Evolutionary conservation across 1,284 basidiomycete genomes (phyloP).

Genomic region (Hemileia vastatrix): DNA sequence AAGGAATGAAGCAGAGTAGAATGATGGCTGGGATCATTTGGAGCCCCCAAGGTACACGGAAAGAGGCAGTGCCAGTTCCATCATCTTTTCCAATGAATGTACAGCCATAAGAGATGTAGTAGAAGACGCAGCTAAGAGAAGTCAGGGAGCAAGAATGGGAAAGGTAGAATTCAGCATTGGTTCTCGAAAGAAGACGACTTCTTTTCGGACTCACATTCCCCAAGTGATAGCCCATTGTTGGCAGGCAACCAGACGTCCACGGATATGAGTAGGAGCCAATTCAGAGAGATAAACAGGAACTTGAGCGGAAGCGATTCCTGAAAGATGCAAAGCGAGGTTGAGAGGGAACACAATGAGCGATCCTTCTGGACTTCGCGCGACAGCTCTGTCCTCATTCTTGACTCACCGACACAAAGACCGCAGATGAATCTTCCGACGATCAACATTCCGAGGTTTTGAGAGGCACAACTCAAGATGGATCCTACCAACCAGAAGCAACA

Average conservation of each 20-base stretch:
- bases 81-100: too few relatives aligned
- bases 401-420: slow-evolving; percentile 25
- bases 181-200: too few relatives aligned
- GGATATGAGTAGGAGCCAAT: slow-evolving; percentile 24
- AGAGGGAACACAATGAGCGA: too few relatives aligned
- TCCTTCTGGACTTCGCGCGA: too few relatives aligned
- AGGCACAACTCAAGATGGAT: slow-evolving; percentile 28
- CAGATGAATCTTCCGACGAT: slow-evolving; percentile 30
- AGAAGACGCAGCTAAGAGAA: too few relatives aligned
- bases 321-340: neutral
- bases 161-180: neutral
- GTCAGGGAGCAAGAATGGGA: too few relatives aligned
- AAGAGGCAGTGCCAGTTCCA: too few relatives aligned
- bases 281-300: slow-evolving; percentile 30
- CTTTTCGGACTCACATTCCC: neutral
- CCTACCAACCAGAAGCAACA: slow-evolving; percentile 27
- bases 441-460: slow-evolving; percentile 28
- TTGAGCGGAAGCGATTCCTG: slow-evolving; percentile 26
- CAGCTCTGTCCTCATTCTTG: too few relatives aligned
- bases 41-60: too few relatives aligned
- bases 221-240: slow-evolving; percentile 22
- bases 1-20: too few relatives aligned
- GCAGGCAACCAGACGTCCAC: slow-evolving; percentile 26
- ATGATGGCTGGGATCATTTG: too few relatives aligned
- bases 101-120: too few relatives aligned